Percentiles rank a stretch among this genome's conserved stretches.
Evolutionary conservation across 2,329 filamentous ascomycete genomes (phyloP).

Genomic region (Thielaviopsis ethacetica): DNA sequence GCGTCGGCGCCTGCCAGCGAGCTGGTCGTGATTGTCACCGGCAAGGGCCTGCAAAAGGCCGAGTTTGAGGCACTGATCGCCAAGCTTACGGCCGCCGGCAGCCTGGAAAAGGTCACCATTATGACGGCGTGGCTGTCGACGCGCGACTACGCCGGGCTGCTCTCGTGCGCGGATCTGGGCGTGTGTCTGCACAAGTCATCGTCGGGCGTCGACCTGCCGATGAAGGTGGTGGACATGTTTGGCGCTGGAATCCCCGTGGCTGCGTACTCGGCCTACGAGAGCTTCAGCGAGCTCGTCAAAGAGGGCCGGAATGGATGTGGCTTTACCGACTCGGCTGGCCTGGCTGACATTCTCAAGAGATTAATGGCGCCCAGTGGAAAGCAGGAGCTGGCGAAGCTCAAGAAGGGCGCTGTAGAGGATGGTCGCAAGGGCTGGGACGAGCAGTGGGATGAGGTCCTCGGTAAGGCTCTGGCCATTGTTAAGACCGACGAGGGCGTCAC

Average conservation of each 20-base stretch:
- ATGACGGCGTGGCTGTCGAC: constrained; percentile 73
- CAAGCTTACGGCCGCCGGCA: constrained; percentile 40
- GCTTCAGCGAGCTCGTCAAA: constrained; percentile 77
- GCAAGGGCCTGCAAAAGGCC: constrained; percentile 73
- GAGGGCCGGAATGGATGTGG: constrained; percentile 77
- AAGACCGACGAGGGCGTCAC: background rate
- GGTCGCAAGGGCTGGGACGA: constrained; percentile 72
- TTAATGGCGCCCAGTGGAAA: constrained; percentile 40
- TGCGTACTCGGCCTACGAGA: constrained; percentile 72
- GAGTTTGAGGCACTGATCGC: constrained; percentile 54
- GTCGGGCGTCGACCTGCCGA: constrained; percentile 87
- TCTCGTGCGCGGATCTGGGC: constrained; percentile 75
- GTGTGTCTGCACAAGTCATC: constrained; percentile 86
- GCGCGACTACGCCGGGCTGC: constrained; percentile 66
- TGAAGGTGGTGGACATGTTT: constrained; percentile 99
- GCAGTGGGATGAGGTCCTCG: constrained; percentile 79
- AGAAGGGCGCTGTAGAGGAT: constrained; percentile 55
- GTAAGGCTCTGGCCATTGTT: constrained; percentile 44
- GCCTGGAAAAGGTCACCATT: constrained; percentile 55
- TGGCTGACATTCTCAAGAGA: constrained; percentile 45
- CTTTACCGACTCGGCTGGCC: constrained; percentile 54
- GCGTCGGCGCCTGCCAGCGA: constrained; percentile 22
- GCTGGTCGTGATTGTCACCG: constrained; percentile 83
- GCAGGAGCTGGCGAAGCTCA: constrained; percentile 42
- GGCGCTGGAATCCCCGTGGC: constrained; percentile 81